A percentile compares a stretch with the other conserved stretches of the same genome.
These are phyloP conservation scores for Cyberlindnera mrakii DNA, from an alignment of 805 yeast genomes.

Conservation along the genomic window DNA sequence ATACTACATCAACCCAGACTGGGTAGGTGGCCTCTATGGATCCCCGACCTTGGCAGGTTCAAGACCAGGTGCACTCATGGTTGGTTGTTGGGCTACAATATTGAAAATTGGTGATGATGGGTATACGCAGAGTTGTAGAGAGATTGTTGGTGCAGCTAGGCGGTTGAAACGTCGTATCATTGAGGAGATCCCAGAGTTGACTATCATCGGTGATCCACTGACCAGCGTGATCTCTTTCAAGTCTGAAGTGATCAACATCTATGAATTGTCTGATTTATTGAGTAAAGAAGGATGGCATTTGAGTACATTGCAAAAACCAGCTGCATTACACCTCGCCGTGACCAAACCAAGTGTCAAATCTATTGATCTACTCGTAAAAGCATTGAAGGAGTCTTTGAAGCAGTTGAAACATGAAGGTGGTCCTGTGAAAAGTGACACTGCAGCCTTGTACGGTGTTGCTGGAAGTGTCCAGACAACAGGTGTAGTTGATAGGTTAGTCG, in stretches of 20 bases:
- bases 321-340: constrained; percentile 87
- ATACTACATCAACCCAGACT: constrained; percentile 74
- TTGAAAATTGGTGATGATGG: constrained; percentile 80
- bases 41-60: constrained; percentile 97
- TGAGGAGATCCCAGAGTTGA: constrained; percentile 48
- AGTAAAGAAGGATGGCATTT: constrained; percentile 81
- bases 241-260: constrained; percentile 57
- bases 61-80: constrained; percentile 94
- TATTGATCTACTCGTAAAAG: constrained; percentile 52
- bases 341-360: constrained; percentile 64
- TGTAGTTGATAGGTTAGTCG: constrained; percentile 73
- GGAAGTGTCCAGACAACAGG: constrained; percentile 83
- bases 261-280: constrained; percentile 71
- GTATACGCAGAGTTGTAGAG: constrained; percentile 57
- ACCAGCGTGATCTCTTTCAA: constrained; percentile 79
- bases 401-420: constrained; percentile 18
- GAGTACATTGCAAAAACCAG: constrained; percentile 78
- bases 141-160: constrained; percentile 63
- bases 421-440: constrained; percentile 51
- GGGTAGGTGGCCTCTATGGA: constrained; percentile 96
- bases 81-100: constrained; percentile 98
- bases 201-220: constrained; percentile 79
- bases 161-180: constrained; percentile 43
- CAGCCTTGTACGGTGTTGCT: constrained; percentile 92
- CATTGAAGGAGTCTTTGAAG: constrained; percentile 29